These are phyloP conservation scores for Sorghum bicolor DNA, from an alignment of 176 grass and related monocot genomes.

Conservation along the genomic window DNA sequence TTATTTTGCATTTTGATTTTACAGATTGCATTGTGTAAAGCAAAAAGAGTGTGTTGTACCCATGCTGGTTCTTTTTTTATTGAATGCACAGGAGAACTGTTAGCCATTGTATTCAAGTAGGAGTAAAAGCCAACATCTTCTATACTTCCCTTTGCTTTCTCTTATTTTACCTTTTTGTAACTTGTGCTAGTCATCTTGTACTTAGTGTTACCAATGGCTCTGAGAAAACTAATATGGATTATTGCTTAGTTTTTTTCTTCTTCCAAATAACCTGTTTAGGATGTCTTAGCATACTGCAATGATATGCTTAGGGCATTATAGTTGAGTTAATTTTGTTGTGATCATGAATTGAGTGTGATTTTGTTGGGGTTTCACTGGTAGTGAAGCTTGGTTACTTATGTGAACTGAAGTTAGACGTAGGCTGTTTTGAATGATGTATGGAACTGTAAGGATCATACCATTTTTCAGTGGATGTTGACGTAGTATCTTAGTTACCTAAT, in stretches of 20 bases:
- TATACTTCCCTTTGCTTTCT: neutral
- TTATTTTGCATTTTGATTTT: neutral
- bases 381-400: neutral
- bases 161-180: neutral
- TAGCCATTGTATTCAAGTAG: neutral
- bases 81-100: neutral
- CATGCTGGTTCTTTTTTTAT: neutral
- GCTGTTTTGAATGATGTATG: neutral
- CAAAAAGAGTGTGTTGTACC: neutral
- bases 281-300: neutral
- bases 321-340: neutral
- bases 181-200: neutral
- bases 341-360: neutral
- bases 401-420: neutral
- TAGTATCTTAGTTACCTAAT: constrained; percentile 23
- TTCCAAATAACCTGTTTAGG: neutral
- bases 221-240: neutral
- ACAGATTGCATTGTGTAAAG: neutral
- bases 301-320: neutral
- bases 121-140: neutral
- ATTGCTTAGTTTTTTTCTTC: neutral
- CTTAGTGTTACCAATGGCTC: neutral
- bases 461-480: neutral
- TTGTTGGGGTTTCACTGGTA: neutral
- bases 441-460: neutral